Evolutionary conservation across 768 basidiomycete species (phyloP), one percentile per base, ranked within the genome.

Genomic region (Amanita jacksonii): DNA sequence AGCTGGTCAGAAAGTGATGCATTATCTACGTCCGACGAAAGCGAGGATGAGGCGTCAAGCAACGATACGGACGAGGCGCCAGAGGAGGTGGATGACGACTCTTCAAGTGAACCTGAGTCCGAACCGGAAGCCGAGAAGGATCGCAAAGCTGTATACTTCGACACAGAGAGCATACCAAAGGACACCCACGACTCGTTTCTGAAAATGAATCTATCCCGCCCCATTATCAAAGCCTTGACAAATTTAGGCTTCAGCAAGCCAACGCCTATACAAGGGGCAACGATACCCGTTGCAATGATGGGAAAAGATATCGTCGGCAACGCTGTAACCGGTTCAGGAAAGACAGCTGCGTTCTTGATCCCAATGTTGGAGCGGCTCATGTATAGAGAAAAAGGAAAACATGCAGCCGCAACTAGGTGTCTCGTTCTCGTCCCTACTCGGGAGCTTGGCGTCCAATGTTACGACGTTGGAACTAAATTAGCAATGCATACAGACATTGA

Each of bases 261-360:
- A 6, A 99, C 96, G 1, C 96, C 96, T 1, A 98, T 99, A 39
- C 96, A 99, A 64, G 80, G 87, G 2, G 81, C 87, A 33, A 85
- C 93, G 9, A 89, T 99, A 43, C 96, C 96, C 13, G 81, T 92
- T 33, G 94, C 92, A 18, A 75, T 99, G 15, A 61, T 93, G 18
- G 96, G 96, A 40, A 92, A 96, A 58, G 96, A 99, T 59, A 76
- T 99, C 28, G 92, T 99, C 42, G 96, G 94, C 24, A 84, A 79
- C 47, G 94, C 96, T 15, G 88, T 94, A 13, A 99, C 96, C 13
- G 96, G 96, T 49, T 96, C 92, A 4, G 96, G 96, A 48, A 99
- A 99, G 69, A 99, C 96, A 1, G 94, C 91, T 8, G 96, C 96
- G 1, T 99, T 98, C 65, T 83, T 85, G 56, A 81, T 98, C 47